Conservation (phyloP, 2,329 filamentous ascomycete genomes). For the Lasiodiplodia citricola region DNA sequence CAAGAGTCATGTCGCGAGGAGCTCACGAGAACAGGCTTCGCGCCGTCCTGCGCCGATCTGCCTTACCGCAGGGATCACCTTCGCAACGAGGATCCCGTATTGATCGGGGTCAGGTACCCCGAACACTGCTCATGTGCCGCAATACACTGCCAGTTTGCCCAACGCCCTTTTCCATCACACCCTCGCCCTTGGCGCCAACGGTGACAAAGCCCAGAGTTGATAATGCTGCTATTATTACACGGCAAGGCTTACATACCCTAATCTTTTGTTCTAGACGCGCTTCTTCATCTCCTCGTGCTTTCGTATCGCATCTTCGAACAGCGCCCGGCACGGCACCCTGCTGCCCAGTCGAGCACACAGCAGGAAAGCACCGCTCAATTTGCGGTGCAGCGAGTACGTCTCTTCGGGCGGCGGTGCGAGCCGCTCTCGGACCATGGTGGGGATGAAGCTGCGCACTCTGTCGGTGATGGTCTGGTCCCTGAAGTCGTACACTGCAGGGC, state of each 20-base stretch:
- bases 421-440: slow-evolving; percentile 88
- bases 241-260: neutral
- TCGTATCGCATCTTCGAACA: slow-evolving; percentile 69
- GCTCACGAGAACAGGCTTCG: neutral
- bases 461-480: slow-evolving; percentile 94
- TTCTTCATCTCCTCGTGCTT: slow-evolving; percentile 36
- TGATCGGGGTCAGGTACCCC: slow-evolving; percentile 4
- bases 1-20: slow-evolving; percentile 3
- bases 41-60: neutral
- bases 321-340: slow-evolving; percentile 75
- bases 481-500: slow-evolving; percentile 90
- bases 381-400: slow-evolving; percentile 94
- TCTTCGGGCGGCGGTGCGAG: slow-evolving; percentile 93
- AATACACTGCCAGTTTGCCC: neutral
- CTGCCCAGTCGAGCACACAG: slow-evolving; percentile 87
- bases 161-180: neutral
- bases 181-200: neutral
- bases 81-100: neutral
- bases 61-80: neutral
- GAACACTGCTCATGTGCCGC: neutral
- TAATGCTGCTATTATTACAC: slow-evolving; percentile 13
- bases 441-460: slow-evolving; percentile 84
- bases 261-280: neutral
- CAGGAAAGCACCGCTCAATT: slow-evolving; percentile 92
- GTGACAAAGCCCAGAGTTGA: neutral